Conservation (phyloP, 2,329 filamentous ascomycete genomes). For the Ambrosiella cleistominuta region DNA sequence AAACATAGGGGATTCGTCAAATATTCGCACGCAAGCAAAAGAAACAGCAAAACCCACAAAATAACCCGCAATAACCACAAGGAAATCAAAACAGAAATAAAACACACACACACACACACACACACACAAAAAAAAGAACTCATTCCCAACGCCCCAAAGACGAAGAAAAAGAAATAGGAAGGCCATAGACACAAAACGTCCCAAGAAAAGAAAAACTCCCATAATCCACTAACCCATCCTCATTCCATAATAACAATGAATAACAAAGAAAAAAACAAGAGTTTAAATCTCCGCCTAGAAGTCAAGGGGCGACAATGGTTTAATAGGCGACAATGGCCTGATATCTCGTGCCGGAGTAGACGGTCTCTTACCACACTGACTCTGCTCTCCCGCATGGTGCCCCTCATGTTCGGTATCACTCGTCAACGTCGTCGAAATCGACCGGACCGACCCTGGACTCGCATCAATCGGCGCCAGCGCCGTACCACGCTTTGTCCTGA, state of each 20-base stretch:
- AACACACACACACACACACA: not conserved
- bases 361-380: slow-evolving; percentile 3
- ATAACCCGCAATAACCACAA: not conserved
- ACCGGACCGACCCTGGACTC: slow-evolving; percentile 12
- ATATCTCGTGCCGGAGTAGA: slow-evolving; percentile 24
- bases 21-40: not conserved
- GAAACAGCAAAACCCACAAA: too few species aligned
- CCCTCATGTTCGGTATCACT: slow-evolving; percentile 25
- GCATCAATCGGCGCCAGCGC: slow-evolving; percentile 12
- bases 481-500: slow-evolving; percentile 15
- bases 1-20: not conserved
- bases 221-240: not conserved
- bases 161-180: not conserved
- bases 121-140: not conserved
- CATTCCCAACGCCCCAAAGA: slow-evolving; percentile 1
- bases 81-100: not conserved
- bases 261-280: not conserved
- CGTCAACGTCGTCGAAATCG: slow-evolving; percentile 26
- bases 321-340: slow-evolving; percentile 45
- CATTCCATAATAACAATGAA: not conserved
- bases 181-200: not conserved
- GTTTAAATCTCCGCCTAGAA: slow-evolving; percentile 24
- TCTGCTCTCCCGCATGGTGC: slow-evolving; percentile 1
- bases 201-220: not conserved
- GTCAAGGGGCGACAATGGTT: slow-evolving; percentile 45